Evolutionary conservation across 495 filamentous ascomycete genomes (phyloP).

Genomic region (Talaromyces stipitatus): DNA sequence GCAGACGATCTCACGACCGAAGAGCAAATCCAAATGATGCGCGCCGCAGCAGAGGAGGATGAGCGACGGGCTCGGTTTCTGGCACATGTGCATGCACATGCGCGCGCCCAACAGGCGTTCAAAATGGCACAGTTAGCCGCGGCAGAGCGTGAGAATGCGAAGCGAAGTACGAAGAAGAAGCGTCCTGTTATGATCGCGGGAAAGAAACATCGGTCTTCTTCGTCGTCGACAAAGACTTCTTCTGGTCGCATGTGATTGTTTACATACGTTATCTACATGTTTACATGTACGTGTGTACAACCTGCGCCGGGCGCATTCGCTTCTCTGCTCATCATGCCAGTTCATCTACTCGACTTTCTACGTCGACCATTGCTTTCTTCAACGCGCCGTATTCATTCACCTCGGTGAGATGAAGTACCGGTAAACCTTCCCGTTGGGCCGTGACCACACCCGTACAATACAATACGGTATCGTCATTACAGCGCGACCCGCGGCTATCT

Average conservation of each 20-base stretch:
- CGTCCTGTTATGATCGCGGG: not conserved
- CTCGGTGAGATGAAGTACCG: not conserved
- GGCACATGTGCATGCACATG: conserved; percentile 39
- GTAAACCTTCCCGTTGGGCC: not conserved
- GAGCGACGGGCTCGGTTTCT: conserved; percentile 36
- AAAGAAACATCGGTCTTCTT: conserved; percentile 29
- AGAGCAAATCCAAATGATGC: conserved; percentile 34
- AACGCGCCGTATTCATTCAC: not conserved
- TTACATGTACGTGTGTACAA: not conserved
- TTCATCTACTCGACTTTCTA: not conserved
- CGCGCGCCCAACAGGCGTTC: conserved; percentile 35
- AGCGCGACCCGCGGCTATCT: conserved; percentile 3
- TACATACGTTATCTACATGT: not conserved
- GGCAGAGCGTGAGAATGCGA: conserved; percentile 18
- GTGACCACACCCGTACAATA: not conserved
- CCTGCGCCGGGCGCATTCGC: conserved; percentile 3
- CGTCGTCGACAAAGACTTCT: conserved; percentile 3
- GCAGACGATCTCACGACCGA: conserved; percentile 27
- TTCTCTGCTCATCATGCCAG: not conserved
- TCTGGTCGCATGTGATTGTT: not conserved
- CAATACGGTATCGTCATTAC: conserved; percentile 1
- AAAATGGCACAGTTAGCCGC: conserved; percentile 27
- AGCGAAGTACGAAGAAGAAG: conserved; percentile 24
- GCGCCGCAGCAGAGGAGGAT: conserved; percentile 31
- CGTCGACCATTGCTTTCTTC: not conserved